Evolutionary conservation across 352 stramenopile genomes (phyloP).

Genomic region (Globisporangium lucens): DNA sequence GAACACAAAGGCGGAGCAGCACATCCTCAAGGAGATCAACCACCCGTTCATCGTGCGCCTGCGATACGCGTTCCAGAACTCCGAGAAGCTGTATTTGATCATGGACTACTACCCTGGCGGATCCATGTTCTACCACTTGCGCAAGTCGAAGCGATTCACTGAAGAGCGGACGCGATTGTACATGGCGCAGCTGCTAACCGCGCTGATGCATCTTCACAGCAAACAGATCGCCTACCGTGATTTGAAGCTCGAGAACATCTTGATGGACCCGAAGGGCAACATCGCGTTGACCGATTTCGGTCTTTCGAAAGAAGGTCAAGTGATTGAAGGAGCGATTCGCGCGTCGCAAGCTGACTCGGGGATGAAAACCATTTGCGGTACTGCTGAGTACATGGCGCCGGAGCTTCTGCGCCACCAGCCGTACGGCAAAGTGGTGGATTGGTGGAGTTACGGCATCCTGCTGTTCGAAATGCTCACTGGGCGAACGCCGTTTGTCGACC

Average conservation of each 20-base stretch:
- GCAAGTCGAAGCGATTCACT: conserved; percentile 84
- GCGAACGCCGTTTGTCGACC: conserved; percentile 84
- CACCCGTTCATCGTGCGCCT: conserved; percentile 86
- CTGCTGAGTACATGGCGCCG: conserved; percentile 87
- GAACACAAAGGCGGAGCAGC: conserved; percentile 88
- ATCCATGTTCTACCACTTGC: conserved; percentile 88
- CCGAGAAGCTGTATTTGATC: conserved; percentile 95
- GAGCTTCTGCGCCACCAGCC: conserved; percentile 81
- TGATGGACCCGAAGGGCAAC: conserved; percentile 87
- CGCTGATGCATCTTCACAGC: conserved; percentile 86
- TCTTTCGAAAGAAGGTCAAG: conserved; percentile 82
- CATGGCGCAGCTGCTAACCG: conserved; percentile 85
- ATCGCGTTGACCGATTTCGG: conserved; percentile 88
- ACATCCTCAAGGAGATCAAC: conserved; percentile 89
- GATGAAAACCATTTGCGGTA: conserved; percentile 90
- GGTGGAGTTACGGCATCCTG: conserved; percentile 89
- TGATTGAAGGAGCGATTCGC: conserved; percentile 79
- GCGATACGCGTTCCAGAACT: conserved; percentile 86
- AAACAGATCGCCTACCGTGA: conserved; percentile 89
- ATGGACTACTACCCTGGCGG: conserved; percentile 94
- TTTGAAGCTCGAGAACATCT: conserved; percentile 89
- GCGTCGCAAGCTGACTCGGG: conserved; percentile 72
- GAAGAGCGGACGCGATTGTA: conserved; percentile 85
- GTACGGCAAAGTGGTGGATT: conserved; percentile 89
- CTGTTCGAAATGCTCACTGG: conserved; percentile 89